Conservation (phyloP, 2,329 filamentous ascomycete genomes). For the Nemania serpens region DNA sequence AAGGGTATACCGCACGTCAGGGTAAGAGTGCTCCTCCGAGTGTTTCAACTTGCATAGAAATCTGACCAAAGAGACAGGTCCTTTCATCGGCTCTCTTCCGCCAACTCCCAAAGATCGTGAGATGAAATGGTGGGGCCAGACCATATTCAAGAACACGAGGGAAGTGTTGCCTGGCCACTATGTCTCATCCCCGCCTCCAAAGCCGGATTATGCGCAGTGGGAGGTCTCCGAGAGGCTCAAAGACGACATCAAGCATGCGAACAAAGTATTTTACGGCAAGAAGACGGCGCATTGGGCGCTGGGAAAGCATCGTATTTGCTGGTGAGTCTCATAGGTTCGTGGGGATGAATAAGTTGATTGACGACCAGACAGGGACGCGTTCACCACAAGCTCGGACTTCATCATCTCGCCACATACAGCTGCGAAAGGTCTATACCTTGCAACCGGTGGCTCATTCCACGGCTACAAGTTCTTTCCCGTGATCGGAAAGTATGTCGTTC, state of each 20-base stretch:
- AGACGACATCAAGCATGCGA: slow-evolving; percentile 61
- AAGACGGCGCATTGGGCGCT: slow-evolving; percentile 61
- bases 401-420: slow-evolving; percentile 59
- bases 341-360: neutral
- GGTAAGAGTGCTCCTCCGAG: slow-evolving; percentile 2
- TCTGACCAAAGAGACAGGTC: slow-evolving; percentile 44
- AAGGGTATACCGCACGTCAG: slow-evolving; percentile 21
- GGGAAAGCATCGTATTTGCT: slow-evolving; percentile 68
- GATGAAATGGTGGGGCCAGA: slow-evolving; percentile 67
- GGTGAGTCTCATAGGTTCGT: slow-evolving; percentile 50
- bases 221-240: slow-evolving; percentile 60
- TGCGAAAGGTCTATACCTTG: slow-evolving; percentile 26
- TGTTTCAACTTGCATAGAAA: neutral
- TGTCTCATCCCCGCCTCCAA: slow-evolving; percentile 62
- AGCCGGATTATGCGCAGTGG: slow-evolving; percentile 66
- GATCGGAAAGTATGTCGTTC: slow-evolving; percentile 64
- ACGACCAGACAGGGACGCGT: slow-evolving; percentile 61
- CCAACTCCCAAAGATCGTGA: slow-evolving; percentile 53
- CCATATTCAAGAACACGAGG: slow-evolving; percentile 62
- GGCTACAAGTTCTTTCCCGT: slow-evolving; percentile 71
- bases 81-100: slow-evolving; percentile 63
- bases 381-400: slow-evolving; percentile 66
- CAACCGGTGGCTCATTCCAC: slow-evolving; percentile 63
- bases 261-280: slow-evolving; percentile 63
- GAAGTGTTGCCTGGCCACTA: slow-evolving; percentile 45